These are phyloP conservation scores for Fusarium buxicola DNA, from an alignment of 2,329 filamentous ascomycete genomes.

Conservation along the genomic window DNA sequence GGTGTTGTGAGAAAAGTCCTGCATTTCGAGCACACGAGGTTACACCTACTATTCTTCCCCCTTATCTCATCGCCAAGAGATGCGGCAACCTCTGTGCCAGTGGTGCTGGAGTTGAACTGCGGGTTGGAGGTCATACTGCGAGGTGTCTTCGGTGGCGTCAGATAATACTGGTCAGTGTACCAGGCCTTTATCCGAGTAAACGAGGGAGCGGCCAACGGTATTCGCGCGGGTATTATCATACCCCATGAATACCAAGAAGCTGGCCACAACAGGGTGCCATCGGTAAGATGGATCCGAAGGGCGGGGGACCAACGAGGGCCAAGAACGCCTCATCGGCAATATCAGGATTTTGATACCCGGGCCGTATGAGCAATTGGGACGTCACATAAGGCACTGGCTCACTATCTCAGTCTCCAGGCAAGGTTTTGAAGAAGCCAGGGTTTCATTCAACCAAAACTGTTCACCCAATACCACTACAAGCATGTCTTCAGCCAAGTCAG, in stretches of 20 bases:
- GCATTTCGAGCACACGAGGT: no score
- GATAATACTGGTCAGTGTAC: background rate
- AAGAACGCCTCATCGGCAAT: slow-evolving; percentile 4
- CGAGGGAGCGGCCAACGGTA: no score
- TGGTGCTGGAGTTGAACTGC: slow-evolving; percentile 15
- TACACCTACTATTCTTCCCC: slow-evolving; percentile 12
- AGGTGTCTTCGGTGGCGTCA: background rate
- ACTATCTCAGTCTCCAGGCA: background rate
- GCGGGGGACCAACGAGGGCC: background rate
- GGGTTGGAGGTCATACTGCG: slow-evolving; percentile 19
- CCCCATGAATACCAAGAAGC: background rate
- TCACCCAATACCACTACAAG: rapidly evolving
- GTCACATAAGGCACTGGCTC: slow-evolving; percentile 2
- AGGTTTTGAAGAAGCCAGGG: background rate
- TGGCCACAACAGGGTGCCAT: background rate
- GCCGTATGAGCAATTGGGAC: background rate
- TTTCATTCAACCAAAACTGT: background rate
- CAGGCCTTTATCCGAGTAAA: background rate
- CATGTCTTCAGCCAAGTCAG: slow-evolving; percentile 27
- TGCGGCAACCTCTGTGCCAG: slow-evolving; percentile 14
- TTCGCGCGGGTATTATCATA: background rate
- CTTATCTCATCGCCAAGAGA: slow-evolving; percentile 4
- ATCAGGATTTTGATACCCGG: slow-evolving; percentile 5
- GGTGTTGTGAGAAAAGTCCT: background rate
- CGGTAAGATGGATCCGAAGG: slow-evolving; percentile 3